Evolutionary conservation across 495 filamentous ascomycete species (phyloP), one percentile per base, ranked within the genome.

Genomic region (Penicillium subrubescens): DNA sequence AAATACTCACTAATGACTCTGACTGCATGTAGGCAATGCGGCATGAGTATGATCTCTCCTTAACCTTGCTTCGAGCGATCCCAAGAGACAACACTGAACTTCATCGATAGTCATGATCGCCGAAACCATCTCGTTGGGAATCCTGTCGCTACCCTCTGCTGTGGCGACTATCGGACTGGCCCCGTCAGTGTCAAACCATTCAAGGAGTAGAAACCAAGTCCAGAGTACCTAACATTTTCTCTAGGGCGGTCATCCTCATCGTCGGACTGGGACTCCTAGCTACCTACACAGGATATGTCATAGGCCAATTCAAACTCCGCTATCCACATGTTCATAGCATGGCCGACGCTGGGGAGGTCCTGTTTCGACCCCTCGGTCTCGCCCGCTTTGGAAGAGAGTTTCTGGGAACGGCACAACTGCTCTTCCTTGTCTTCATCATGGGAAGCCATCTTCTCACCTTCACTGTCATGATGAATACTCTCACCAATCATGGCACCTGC

Each of bases 351-450:
- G 87, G 87, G 12, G 72, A 83, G 27, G 74, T 93, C 41, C 80
- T 92, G 48, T 54, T 54, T 31, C 27, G 27, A 14, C 51, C 6
- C 5, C 8, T 54, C 15, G 51, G 51, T 7, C 82, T 86, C 68
- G 87, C 87, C 12, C 76, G 66, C 14, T 74, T 84, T 25, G 89
- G 89, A 0, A 84, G 86, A 46, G 86, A 89, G 63, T 63, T 92
- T 23, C 73, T 88, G 62, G 85, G 85, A 8, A 72, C 72, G 25
- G 87, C 84, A 60, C 88, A 89, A 63, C 71, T 84, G 8, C 65
- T 90, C 35, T 87, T 91, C 67, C 79, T 92, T n/a, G 68, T 88
- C 25, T 91, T 93, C 75, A 84, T 90, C 60, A 88, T 90, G 77
- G 89, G 83, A 17, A 88, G 87, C 27, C 91, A 93, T 69, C 80